Evolutionary conservation across 1,284 basidiomycete species (phyloP).

Genomic region (Pisolithus thermaeus): DNA sequence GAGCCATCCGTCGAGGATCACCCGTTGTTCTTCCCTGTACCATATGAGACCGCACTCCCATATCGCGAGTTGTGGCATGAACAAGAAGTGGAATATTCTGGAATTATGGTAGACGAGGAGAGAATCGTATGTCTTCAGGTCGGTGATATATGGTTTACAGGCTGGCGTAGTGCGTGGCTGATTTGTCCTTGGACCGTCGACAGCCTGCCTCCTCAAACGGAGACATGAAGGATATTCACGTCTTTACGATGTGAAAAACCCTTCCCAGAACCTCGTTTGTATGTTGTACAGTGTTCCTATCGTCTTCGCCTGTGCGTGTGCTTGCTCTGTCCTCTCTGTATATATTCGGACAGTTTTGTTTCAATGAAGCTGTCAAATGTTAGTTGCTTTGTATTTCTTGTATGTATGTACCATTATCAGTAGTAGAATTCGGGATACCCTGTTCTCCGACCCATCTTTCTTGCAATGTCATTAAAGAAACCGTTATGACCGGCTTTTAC

Average conservation of each 20-base stretch:
- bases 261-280: too few relatives aligned
- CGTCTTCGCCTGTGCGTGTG: too few relatives aligned
- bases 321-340: too few relatives aligned
- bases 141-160: slow-evolving; percentile 3
- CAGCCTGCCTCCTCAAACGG: slow-evolving; percentile 19
- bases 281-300: too few relatives aligned
- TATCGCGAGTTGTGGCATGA: slow-evolving; percentile 14
- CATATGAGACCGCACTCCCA: slow-evolving; percentile 21
- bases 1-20: slow-evolving; percentile 5
- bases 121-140: slow-evolving; percentile 32
- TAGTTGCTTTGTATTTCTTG: too few relatives aligned
- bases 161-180: not conserved
- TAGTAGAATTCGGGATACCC: too few relatives aligned
- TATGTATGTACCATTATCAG: too few relatives aligned
- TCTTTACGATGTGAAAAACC: slow-evolving; percentile 23
- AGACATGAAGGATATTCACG: slow-evolving; percentile 28
- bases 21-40: slow-evolving; percentile 15
- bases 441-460: too few relatives aligned
- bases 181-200: slow-evolving; percentile 6
- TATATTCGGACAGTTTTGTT: too few relatives aligned
- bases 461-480: too few relatives aligned
- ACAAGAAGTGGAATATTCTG: slow-evolving; percentile 19
- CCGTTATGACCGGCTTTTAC: too few relatives aligned
- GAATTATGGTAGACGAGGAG: slow-evolving; percentile 35
- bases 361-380: too few relatives aligned